Conservation (phyloP, 2,329 filamentous ascomycete genomes). For the Neopestalotiopsis sp. region DNA sequence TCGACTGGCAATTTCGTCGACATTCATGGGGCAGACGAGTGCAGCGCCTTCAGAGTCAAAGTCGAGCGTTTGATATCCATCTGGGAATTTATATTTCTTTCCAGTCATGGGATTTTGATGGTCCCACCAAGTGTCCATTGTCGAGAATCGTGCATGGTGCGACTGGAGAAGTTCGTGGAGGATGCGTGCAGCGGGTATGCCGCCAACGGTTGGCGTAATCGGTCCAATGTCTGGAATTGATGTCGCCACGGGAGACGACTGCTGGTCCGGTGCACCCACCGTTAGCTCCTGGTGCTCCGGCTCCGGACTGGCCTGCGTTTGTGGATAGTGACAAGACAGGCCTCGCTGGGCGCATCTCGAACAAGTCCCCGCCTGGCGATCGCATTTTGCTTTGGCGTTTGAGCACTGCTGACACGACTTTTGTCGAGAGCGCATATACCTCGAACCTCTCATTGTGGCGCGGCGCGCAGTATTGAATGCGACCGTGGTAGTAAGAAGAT, state of each 20-base stretch:
- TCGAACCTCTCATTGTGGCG: constrained; percentile 27
- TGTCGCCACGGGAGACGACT: not conserved
- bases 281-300: not conserved
- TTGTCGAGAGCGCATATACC: constrained; percentile 44
- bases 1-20: constrained; percentile 51
- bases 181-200: too few relatives aligned
- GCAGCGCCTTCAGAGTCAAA: constrained; percentile 44
- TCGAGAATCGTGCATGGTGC: not conserved
- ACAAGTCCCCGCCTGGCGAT: constrained; percentile 39
- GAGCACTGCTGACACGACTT: constrained; percentile 45
- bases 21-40: constrained; percentile 51
- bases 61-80: constrained; percentile 26
- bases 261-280: not conserved
- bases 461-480: not conserved
- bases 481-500: not conserved
- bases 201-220: too few relatives aligned
- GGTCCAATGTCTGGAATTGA: not conserved
- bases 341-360: constrained; percentile 36
- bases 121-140: too few relatives aligned
- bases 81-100: not conserved
- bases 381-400: constrained; percentile 44
- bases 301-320: not conserved
- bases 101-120: not conserved
- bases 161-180: too few relatives aligned
- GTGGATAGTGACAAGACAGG: constrained; percentile 37